phyloP scores from a whole-genome alignment of 2,329 filamentous ascomycete genomes.

The Clarireedia sp. region DNA sequence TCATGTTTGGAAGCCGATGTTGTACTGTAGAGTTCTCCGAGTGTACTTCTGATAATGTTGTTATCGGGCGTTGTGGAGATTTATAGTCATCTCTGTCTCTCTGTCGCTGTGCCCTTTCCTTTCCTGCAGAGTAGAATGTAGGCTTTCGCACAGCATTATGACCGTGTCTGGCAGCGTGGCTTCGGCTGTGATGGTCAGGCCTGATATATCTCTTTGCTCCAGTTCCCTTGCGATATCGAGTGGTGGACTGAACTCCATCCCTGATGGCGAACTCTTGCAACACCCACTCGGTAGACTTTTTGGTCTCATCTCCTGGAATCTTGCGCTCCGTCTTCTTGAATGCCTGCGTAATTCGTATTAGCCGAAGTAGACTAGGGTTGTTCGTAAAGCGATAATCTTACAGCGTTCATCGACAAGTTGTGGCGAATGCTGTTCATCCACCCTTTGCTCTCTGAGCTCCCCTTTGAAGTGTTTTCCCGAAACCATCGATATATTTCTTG shows the following conservation, averaged over 20 bases:
- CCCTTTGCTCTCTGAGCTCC: conserved; percentile 53
- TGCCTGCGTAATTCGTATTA: conserved; percentile 33
- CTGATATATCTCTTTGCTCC: conserved; percentile 31
- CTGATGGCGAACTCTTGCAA: conserved; percentile 61
- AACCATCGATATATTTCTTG: conserved; percentile 93
- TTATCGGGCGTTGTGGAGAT: conserved; percentile 6
- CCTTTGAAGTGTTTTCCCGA: conserved; percentile 69
- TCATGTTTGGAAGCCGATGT: not conserved
- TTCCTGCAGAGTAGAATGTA: conserved; percentile 5
- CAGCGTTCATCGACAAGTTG: conserved; percentile 91
- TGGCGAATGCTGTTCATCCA: conserved; percentile 97
- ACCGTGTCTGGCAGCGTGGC: not conserved
- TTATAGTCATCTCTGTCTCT: conserved; percentile 10
- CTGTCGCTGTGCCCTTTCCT: conserved; percentile 18
- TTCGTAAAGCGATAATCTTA: conserved; percentile 40
- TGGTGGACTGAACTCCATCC: conserved; percentile 77
- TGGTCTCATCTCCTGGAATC: conserved; percentile 40
- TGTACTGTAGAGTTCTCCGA: not conserved
- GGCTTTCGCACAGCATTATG: conserved; percentile 1
- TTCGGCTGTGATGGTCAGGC: not conserved
- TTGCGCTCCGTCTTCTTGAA: conserved; percentile 44
- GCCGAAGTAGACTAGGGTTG: conserved; percentile 17
- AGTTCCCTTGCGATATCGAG: conserved; percentile 58
- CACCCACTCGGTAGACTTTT: conserved; percentile 70
- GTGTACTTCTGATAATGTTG: not conserved